Conservation (phyloP, 768 basidiomycete species). For the Tricholoma bakamatsutake region DNA sequence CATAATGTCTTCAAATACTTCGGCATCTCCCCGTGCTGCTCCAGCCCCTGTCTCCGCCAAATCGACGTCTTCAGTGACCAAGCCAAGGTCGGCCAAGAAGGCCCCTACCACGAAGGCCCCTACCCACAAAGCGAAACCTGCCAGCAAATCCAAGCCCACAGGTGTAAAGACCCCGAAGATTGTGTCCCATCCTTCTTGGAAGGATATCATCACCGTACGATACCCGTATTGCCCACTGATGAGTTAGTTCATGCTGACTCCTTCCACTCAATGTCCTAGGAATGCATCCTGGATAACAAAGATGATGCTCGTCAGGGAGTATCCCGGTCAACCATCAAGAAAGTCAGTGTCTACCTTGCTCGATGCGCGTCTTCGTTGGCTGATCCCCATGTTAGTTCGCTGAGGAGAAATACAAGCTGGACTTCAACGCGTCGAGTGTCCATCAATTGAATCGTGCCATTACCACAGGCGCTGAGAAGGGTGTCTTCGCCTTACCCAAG, state of each 20-base stretch:
- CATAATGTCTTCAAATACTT: slow-evolving; percentile 21
- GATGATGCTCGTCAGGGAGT: slow-evolving; percentile 69
- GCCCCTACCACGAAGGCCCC: slow-evolving; percentile 14
- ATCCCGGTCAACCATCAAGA: slow-evolving; percentile 76
- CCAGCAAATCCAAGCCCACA: slow-evolving; percentile 26
- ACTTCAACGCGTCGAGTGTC: slow-evolving; percentile 59
- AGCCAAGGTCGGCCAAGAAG: slow-evolving; percentile 17
- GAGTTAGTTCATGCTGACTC: background rate
- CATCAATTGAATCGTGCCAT: slow-evolving; percentile 75
- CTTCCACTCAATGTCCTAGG: slow-evolving; percentile 37
- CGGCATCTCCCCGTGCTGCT: slow-evolving; percentile 18
- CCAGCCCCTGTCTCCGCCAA: slow-evolving; percentile 14
- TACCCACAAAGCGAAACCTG: slow-evolving; percentile 23
- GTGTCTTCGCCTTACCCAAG: slow-evolving; percentile 33
- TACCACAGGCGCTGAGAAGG: slow-evolving; percentile 52
- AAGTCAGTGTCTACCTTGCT: slow-evolving; percentile 36
- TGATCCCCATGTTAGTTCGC: slow-evolving; percentile 51
- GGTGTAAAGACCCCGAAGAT: slow-evolving; percentile 20
- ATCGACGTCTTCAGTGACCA: slow-evolving; percentile 12
- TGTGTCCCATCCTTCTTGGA: slow-evolving; percentile 43
- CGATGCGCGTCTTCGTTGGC: background rate
- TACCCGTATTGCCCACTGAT: background rate
- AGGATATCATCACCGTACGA: slow-evolving; percentile 47
- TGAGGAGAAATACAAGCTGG: slow-evolving; percentile 75
- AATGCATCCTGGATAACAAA: slow-evolving; percentile 62